Base-by-base conservation (phyloP, 371 early-diverging fungal species). In the Rhizopus delemar region DNA sequence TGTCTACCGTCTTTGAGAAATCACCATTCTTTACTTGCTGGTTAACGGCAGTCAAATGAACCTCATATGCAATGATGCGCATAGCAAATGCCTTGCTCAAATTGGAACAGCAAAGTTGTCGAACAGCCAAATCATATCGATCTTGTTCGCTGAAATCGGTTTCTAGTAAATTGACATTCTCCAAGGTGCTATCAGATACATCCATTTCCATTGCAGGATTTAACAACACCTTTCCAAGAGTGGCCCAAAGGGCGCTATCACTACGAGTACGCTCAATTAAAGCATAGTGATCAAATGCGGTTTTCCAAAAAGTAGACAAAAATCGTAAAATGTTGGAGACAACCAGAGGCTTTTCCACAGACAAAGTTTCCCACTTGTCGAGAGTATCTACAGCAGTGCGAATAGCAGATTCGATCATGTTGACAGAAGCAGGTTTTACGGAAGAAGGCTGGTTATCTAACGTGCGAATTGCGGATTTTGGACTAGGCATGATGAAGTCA, bases 401-500 rank as follows among this genome's bases (percentile, higher is more conserved):
- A 5, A 73, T 62, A 11, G 80, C 80, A 29, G 79, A 75, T 16
- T 70, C 73, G 1, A 65, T 59, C 4, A 32, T 29, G 6, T 34
- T 16, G 5, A 55, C 28, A n/a, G 22, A 22, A 1, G 56, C 46
- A 12, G 50, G 36, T 15, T 51, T 51, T 13, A 16, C 22, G 36
- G 31, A 9, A 29, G 59, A 3, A 34, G 53, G 41, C 11, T 80
- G 66, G 11, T 87, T 86, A 4, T 71, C 72, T 2, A 72, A 74
- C 41, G 77, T 75, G 48, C 85, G 82, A 46, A 65, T 64, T 6
- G 79, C 73, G 6, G 80, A 74, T 46, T 79, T 79, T 5, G 80
- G 80, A 48, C 80, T 79, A 4, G 80, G 80, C 77, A 79, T 69
- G 43, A 79, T 71, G 6, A 66, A 68, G 53, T 79, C 80, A n/a